These are phyloP conservation scores for Wallacemonas collosoma DNA, from an alignment of 208 protist genomes.

Conservation along the genomic window DNA sequence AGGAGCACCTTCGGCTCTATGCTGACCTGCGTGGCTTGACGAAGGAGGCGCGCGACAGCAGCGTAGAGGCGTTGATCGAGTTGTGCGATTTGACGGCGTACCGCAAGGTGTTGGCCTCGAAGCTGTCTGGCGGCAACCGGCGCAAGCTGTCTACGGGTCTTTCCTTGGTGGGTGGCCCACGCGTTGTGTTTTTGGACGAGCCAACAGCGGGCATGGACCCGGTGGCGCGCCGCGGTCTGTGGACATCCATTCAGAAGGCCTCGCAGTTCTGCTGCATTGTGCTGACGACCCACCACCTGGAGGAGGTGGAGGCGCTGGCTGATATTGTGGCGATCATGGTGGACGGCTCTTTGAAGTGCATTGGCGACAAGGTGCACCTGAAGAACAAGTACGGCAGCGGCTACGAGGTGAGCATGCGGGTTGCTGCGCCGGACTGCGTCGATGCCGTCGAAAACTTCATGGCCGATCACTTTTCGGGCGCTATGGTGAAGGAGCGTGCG, in stretches of 20 bases:
- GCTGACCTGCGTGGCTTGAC: slow-evolving; percentile 60
- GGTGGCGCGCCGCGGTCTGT: slow-evolving; percentile 55
- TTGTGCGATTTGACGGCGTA: slow-evolving; percentile 77
- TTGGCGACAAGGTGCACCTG: slow-evolving; percentile 77
- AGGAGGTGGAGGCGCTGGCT: slow-evolving; percentile 82
- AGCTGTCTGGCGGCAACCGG: slow-evolving; percentile 71
- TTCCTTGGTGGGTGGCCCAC: slow-evolving; percentile 66
- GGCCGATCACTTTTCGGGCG: slow-evolving; percentile 21
- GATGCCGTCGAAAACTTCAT: slow-evolving; percentile 32
- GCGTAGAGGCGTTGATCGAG: slow-evolving; percentile 51
- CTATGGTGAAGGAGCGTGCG: slow-evolving; percentile 24
- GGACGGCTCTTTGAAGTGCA: slow-evolving; percentile 64
- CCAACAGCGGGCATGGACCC: slow-evolving; percentile 82
- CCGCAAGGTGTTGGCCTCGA: slow-evolving; percentile 20
- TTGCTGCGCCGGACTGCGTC: slow-evolving; percentile 19
- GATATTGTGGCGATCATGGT: slow-evolving; percentile 77
- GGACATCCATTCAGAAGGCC: slow-evolving; percentile 54
- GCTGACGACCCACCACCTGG: slow-evolving; percentile 89
- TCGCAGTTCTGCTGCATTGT: slow-evolving; percentile 51
- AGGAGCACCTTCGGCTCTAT: slow-evolving; percentile 60
- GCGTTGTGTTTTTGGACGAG: slow-evolving; percentile 77
- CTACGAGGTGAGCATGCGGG: slow-evolving; percentile 40
- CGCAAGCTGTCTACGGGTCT: slow-evolving; percentile 73
- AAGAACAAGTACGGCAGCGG: slow-evolving; percentile 66
- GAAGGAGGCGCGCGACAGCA: slow-evolving; percentile 10